Evolutionary conservation across 208 protist species (phyloP), one percentile per base, ranked within the genome.

Genomic region (Trichomonas vaginalis): DNA sequence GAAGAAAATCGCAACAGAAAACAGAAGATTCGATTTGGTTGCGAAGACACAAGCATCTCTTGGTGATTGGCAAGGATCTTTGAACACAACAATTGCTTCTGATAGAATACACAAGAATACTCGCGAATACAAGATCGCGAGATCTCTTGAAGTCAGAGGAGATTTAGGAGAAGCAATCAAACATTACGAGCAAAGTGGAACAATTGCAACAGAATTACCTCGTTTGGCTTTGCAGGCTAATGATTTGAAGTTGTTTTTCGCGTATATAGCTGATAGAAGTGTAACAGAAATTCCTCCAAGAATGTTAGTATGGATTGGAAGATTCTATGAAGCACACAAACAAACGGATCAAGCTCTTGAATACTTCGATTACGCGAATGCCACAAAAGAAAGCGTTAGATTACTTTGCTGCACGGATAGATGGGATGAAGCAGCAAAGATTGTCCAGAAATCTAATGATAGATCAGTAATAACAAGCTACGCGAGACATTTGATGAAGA

Each of bases 311-410:
- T 88, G 82, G 82, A 47, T 88, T 88, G 82, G 82, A 45, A 45
- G 82, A 48, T 88, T 88, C 40, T 88, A 88, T 23, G 82, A 88
- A 48, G 82, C 82, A n/a, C 82, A 88, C 32, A 88, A 88, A 48
- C 82, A 88, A 42, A 17, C n/a, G 0, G 82, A 88, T 47, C 35
- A 88, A n/a, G 82, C 82, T n/a, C 35, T 88, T 32, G 82, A 88
- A 88, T 88, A 88, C 40, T 88, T 47, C 17, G 82, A 88, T 9
- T 45, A 32, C 8, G 82, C 82, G 46, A 10, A 23, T 46, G 40
- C 35, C 3, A 32, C 23, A n/a, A n/a, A 40, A n/a, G 82, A 88
- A 88, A 46, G 14, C 8, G 40, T 88, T n/a, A 45, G 82, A 88
- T 40, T 88, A 14, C 17, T 45, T 23, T 88, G 82, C 32, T 88